These are phyloP conservation scores for Fusarium albosuccineum DNA, from an alignment of 2,329 filamentous ascomycete genomes.

Conservation along the genomic window DNA sequence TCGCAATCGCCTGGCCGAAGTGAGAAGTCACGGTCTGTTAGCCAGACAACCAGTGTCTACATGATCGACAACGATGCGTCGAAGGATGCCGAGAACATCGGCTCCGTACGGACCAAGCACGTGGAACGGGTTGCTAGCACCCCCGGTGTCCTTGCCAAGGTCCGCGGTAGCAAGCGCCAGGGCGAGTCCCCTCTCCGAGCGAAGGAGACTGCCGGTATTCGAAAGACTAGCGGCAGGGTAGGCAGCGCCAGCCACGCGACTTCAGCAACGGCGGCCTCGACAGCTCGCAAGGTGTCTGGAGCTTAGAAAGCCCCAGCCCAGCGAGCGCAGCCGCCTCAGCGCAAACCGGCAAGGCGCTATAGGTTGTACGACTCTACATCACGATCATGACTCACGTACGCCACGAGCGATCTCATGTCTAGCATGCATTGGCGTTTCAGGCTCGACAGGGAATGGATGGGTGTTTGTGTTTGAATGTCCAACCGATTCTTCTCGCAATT, in stretches of 20 bases:
- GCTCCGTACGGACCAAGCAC: conserved; percentile 69
- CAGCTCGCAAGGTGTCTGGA: conserved; percentile 67
- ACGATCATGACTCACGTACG: conserved; percentile 59
- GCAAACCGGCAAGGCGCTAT: conserved; percentile 28
- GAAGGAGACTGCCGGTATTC: conserved; percentile 67
- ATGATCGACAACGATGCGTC: conserved; percentile 75
- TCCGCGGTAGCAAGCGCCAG: conserved; percentile 71
- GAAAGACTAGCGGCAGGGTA: conserved; percentile 76
- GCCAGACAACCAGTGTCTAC: conserved; percentile 79
- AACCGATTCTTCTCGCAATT: conserved; percentile 39
- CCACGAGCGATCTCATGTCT: conserved; percentile 58
- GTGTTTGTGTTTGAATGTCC: conserved; percentile 41
- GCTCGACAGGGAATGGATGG: conserved; percentile 40
- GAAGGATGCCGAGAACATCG: conserved; percentile 79
- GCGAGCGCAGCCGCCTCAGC: conserved; percentile 38
- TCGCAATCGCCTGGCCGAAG: conserved; percentile 72
- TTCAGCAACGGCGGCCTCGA: conserved; percentile 58
- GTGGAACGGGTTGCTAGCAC: conserved; percentile 69
- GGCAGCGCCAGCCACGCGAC: conserved; percentile 66
- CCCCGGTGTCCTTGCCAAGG: conserved; percentile 72
- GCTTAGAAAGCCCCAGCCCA: conserved; percentile 48
- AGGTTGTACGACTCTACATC: conserved; percentile 47
- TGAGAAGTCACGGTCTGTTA: conserved; percentile 77
- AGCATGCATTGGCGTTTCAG: conserved; percentile 60
- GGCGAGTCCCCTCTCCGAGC: conserved; percentile 63